Percentiles rank a stretch among this genome's conserved stretches.
phyloP scores from a whole-genome alignment of 805 yeast genomes.

The Schizosaccharomyces osmophilus region DNA sequence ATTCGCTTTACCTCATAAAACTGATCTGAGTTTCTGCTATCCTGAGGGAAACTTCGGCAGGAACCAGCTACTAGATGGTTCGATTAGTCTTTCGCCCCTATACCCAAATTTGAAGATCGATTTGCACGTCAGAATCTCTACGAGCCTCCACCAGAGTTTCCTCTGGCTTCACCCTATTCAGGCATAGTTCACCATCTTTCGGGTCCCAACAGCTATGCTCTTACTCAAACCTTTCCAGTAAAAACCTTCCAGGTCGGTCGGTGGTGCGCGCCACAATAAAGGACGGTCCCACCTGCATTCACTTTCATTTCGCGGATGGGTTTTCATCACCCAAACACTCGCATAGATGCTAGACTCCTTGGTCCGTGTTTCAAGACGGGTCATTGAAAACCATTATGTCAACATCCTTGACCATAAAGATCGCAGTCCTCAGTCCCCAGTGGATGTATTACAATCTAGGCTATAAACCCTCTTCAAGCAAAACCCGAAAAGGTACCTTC shows the following conservation, averaged over 20 bases:
- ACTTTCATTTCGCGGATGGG: constrained; percentile 21
- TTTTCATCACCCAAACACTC: constrained; percentile 19
- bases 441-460: constrained; percentile 3
- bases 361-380: constrained; percentile 22
- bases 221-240: constrained; percentile 20
- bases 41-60: constrained; percentile 23
- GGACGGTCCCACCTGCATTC: constrained; percentile 17
- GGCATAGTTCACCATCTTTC: constrained; percentile 23
- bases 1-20: constrained; percentile 21
- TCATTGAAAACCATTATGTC: constrained; percentile 16
- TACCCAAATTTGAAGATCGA: constrained; percentile 23
- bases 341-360: constrained; percentile 21
- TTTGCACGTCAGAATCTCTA: constrained; percentile 23
- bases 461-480: constrained; percentile 10
- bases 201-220: constrained; percentile 24
- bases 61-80: constrained; percentile 22
- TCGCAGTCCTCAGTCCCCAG: constrained; percentile 16
- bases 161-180: constrained; percentile 24
- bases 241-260: constrained; percentile 19
- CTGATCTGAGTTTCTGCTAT: constrained; percentile 21
- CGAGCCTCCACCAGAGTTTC: constrained; percentile 24
- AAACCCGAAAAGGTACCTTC: constrained; percentile 14
- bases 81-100: constrained; percentile 23
- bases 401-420: constrained; percentile 15
- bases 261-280: constrained; percentile 14